Conservation (phyloP, 2,329 filamentous ascomycete species). For the Penicillium sp. region DNA sequence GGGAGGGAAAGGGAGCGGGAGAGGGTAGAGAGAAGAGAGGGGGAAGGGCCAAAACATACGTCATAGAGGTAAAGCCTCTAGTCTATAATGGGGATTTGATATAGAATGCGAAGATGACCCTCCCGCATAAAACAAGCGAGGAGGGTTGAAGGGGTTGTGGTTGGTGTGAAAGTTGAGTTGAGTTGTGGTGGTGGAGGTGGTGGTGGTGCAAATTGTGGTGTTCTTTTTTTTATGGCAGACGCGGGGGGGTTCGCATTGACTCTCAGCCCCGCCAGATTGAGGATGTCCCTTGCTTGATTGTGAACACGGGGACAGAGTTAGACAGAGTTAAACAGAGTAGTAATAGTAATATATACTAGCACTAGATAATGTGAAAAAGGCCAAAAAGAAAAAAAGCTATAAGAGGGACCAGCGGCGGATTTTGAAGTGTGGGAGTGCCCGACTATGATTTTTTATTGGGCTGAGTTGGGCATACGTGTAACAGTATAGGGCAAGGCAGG, state of each 20-base stretch:
- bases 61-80: constrained; percentile 26
- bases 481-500: neutral
- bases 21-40: neutral
- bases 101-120: neutral
- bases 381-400: neutral
- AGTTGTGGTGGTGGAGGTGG: neutral
- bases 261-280: constrained; percentile 10
- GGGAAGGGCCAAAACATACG: constrained; percentile 23
- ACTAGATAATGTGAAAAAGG: neutral
- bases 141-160: neutral
- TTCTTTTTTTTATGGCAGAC: constrained; percentile 5
- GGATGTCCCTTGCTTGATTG: constrained; percentile 3
- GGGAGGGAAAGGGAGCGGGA: neutral
- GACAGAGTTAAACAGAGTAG: too few relatives aligned
- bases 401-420: neutral
- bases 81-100: neutral
- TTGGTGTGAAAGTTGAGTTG: neutral
- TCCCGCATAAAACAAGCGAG: neutral
- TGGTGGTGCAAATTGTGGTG: neutral
- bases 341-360: neutral
- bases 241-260: constrained; percentile 18
- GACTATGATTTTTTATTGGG: constrained; percentile 11
- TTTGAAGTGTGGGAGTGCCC: constrained; percentile 12
- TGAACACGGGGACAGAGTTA: too few relatives aligned
- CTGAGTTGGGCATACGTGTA: constrained; percentile 19